A percentile compares a stretch with the other conserved stretches of the same genome.
Conservation (phyloP, 2,329 filamentous ascomycete genomes). For the Cadophora malorum region DNA sequence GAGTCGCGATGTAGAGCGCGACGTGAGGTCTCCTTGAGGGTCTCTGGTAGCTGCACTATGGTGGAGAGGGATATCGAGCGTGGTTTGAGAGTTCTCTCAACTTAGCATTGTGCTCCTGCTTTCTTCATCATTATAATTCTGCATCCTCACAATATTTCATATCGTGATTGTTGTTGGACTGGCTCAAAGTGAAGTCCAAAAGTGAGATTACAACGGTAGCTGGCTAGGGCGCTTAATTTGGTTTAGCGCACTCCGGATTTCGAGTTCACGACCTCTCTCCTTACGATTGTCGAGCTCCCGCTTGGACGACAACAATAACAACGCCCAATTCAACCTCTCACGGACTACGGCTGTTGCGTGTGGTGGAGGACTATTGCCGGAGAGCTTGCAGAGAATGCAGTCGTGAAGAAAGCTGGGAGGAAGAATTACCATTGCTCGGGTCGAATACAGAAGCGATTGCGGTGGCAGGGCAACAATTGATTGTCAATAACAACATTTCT, state of each 20-base stretch:
- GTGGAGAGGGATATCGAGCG: constrained; percentile 26
- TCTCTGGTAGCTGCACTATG: constrained; percentile 23
- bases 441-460: constrained; percentile 26
- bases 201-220: not conserved
- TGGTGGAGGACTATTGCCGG: constrained; percentile 28
- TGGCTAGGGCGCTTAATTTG: constrained; percentile 14
- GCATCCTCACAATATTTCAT: not conserved
- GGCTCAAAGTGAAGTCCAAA: constrained; percentile 17
- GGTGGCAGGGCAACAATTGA: constrained; percentile 40
- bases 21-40: constrained; percentile 32
- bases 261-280: constrained; percentile 16
- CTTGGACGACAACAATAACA: constrained; percentile 23
- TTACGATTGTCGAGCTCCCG: constrained; percentile 19
- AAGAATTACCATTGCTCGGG: constrained; percentile 20
- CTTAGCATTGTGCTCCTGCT: constrained; percentile 16
- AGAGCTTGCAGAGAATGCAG: constrained; percentile 29
- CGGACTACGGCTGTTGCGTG: constrained; percentile 21
- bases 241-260: constrained; percentile 20
- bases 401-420: constrained; percentile 27
- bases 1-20: constrained; percentile 41
- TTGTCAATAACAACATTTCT: constrained; percentile 29
- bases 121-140: constrained; percentile 9
- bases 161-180: not conserved
- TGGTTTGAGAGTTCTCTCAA: constrained; percentile 10
- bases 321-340: constrained; percentile 14